These are phyloP conservation scores for Tetrahymena thermophila DNA, from an alignment of 73 alveolate genomes.

Conservation along the genomic window DNA sequence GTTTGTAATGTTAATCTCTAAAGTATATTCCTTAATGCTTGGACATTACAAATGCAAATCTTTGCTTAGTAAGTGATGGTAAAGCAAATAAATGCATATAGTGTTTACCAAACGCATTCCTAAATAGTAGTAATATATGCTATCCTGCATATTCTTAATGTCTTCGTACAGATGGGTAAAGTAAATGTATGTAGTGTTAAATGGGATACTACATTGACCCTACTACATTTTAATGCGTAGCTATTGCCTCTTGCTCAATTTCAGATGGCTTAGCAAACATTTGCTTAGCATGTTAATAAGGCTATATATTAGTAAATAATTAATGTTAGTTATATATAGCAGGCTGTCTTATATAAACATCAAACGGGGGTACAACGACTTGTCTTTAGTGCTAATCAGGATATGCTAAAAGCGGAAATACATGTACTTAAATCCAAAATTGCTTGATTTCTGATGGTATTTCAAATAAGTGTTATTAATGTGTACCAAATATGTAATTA, in stretches of 20 bases:
- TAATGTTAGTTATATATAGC: background rate
- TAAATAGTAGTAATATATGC: background rate
- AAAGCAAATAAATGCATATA: background rate
- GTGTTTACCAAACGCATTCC: background rate
- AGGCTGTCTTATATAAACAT: background rate
- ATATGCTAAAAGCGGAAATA: background rate
- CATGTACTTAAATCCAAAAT: background rate
- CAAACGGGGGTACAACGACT: background rate
- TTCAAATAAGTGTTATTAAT: background rate
- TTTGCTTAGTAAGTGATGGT: background rate
- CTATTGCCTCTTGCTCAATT: background rate
- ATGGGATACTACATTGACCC: background rate
- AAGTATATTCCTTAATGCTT: background rate
- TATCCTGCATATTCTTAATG: background rate
- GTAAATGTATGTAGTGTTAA: background rate
- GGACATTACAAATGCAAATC: background rate
- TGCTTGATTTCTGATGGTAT: background rate
- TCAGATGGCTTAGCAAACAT: background rate
- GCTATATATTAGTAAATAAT: background rate
- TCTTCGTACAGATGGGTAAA: background rate
- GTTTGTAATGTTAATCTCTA: background rate
- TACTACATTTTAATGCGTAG: background rate
- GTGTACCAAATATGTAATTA: background rate
- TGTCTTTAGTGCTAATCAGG: background rate
- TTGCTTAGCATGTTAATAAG: background rate